Percentiles rank a stretch among this genome's conserved stretches.
Evolutionary conservation across 2,329 filamentous ascomycete genomes (phyloP).

Genomic region (Davidsoniella virescens): DNA sequence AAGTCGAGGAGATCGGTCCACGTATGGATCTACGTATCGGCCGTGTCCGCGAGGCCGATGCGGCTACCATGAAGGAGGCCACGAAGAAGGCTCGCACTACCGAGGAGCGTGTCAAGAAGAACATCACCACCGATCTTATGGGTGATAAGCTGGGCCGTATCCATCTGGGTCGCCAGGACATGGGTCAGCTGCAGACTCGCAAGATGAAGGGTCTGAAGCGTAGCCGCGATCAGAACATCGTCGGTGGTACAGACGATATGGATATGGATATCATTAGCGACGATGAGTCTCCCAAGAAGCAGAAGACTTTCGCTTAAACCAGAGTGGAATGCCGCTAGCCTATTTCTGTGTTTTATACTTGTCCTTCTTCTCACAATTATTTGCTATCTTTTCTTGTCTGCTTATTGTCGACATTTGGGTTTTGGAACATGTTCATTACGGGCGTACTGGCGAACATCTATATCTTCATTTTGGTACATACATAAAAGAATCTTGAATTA

Average conservation of each 20-base stretch:
- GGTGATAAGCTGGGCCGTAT: conserved; percentile 94
- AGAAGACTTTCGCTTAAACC: conserved; percentile 18
- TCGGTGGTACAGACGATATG: conserved; percentile 19
- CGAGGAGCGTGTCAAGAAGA: conserved; percentile 84
- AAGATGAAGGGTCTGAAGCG: conserved; percentile 99
- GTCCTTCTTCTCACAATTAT: not conserved
- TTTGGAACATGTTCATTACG: conserved; percentile 9
- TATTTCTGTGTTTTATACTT: not conserved
- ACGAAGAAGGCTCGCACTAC: conserved; percentile 66
- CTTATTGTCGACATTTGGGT: conserved; percentile 11
- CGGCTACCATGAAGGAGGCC: conserved; percentile 70
- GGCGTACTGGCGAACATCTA: conserved; percentile 11
- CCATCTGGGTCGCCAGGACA: conserved; percentile 79
- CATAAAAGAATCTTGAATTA: conserved; percentile 3
- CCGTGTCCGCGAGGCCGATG: conserved; percentile 62
- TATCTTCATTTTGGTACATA: conserved; percentile 6
- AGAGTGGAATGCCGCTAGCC: not conserved
- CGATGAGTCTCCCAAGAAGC: conserved; percentile 18
- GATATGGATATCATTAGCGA: conserved; percentile 17
- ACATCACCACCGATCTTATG: conserved; percentile 76
- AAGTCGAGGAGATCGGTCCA: conserved; percentile 90
- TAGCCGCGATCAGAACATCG: conserved; percentile 40
- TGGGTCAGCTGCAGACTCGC: conserved; percentile 73
- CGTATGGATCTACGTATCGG: conserved; percentile 84
- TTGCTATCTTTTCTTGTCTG: conserved; percentile 1